phyloP scores from a whole-genome alignment of 2,329 filamentous ascomycete genomes.

The Cladosporium phlei region DNA sequence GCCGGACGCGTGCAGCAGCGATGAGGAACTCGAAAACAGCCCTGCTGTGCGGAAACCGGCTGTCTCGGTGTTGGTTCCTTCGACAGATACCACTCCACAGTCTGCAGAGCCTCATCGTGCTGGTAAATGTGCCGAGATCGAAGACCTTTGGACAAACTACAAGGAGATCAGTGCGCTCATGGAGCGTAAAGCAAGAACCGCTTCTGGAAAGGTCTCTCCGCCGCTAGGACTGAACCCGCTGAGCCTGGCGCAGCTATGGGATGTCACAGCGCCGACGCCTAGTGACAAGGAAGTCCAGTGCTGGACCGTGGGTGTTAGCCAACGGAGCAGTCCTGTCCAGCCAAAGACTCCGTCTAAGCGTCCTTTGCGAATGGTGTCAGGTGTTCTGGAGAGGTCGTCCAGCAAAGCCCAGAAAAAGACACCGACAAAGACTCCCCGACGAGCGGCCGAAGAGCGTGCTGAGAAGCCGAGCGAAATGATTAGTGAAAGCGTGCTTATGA shows the following conservation, averaged over 20 bases:
- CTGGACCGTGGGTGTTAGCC: not conserved
- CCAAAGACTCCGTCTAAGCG: not conserved
- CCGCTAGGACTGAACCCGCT: constrained; percentile 10
- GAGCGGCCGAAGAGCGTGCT: no score
- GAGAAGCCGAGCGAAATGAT: no score
- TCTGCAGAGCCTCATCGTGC: not conserved
- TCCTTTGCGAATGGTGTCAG: no score
- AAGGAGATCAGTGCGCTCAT: constrained; percentile 6
- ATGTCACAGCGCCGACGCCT: not conserved
- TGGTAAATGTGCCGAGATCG: not conserved
- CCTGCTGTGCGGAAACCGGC: not conserved
- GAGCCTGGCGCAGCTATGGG: constrained; percentile 10
- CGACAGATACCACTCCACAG: not conserved
- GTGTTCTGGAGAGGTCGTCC: no score
- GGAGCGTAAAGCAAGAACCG: constrained; percentile 3
- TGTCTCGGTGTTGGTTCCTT: not conserved
- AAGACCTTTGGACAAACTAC: not conserved
- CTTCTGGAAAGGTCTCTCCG: not conserved
- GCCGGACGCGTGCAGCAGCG: constrained; percentile 19
- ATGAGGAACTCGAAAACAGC: not conserved
- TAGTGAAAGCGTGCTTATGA: no score
- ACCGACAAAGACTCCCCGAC: no score
- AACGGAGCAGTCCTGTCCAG: not conserved
- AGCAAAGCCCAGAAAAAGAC: no score
- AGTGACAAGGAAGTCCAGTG: not conserved